These are phyloP conservation scores for Onygena corvina DNA, from an alignment of 2,329 filamentous ascomycete genomes.

Conservation along the genomic window DNA sequence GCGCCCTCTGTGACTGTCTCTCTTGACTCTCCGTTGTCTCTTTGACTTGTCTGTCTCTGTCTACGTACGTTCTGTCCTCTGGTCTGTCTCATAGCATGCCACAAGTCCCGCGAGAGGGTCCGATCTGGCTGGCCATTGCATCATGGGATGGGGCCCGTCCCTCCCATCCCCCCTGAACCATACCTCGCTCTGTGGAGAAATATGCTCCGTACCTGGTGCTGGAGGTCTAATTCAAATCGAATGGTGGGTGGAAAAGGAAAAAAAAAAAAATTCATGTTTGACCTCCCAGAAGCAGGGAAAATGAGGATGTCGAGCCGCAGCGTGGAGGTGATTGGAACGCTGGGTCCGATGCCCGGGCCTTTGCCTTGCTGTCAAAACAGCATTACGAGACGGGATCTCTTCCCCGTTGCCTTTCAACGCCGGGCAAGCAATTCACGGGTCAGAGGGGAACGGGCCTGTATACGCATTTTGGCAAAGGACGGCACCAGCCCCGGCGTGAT, in stretches of 20 bases:
- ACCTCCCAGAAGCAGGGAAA: not conserved
- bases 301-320: not conserved
- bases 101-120: too few relatives aligned
- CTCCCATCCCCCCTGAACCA: not conserved
- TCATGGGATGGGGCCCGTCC: not conserved
- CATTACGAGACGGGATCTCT: slow-evolving; percentile 1
- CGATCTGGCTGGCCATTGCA: slow-evolving; percentile 1
- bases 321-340: not conserved
- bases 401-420: not conserved
- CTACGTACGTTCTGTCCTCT: too few relatives aligned
- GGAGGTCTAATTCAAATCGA: slow-evolving; percentile 3
- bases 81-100: too few relatives aligned
- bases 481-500: too few relatives aligned
- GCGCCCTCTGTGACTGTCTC: too few relatives aligned
- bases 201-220: slow-evolving; percentile 4
- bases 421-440: not conserved
- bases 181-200: not conserved
- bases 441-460: too few relatives aligned
- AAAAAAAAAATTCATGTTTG: too few relatives aligned
- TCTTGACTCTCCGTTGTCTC: too few relatives aligned
- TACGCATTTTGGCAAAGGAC: too few relatives aligned
- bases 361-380: not conserved
- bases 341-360: not conserved
- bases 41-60: too few relatives aligned
- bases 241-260: too few relatives aligned